phyloP scores from a whole-genome alignment of 2,329 filamentous ascomycete species.

The Macrophomina pseudophaseolina region DNA sequence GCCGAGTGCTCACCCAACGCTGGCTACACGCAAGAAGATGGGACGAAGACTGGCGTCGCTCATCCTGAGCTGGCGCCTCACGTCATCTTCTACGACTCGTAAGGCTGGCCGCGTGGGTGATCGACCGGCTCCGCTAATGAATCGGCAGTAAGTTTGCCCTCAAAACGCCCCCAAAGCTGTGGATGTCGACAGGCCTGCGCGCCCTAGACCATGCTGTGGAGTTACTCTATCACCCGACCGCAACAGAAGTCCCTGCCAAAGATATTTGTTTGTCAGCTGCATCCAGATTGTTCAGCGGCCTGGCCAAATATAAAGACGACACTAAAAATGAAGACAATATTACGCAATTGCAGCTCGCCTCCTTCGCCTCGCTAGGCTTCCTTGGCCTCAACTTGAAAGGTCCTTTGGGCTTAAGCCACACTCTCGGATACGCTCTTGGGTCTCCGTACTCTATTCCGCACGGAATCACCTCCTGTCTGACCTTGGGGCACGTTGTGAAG shows the following conservation, averaged over 20 bases:
- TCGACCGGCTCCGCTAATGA: not conserved
- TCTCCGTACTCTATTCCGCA: slow-evolving; percentile 62
- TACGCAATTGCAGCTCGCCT: slow-evolving; percentile 58
- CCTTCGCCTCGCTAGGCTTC: slow-evolving; percentile 58
- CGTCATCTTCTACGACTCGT: slow-evolving; percentile 58
- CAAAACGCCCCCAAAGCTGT: slow-evolving; percentile 57
- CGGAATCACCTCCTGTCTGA: slow-evolving; percentile 61
- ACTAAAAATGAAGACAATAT: slow-evolving; percentile 55
- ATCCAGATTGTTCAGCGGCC: slow-evolving; percentile 52
- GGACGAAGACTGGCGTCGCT: slow-evolving; percentile 56
- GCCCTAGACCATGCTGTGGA: slow-evolving; percentile 64
- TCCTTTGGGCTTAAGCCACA: slow-evolving; percentile 55
- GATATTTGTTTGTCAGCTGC: slow-evolving; percentile 53
- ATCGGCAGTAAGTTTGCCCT: slow-evolving; percentile 48
- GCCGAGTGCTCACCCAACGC: slow-evolving; percentile 61
- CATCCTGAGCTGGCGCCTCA: slow-evolving; percentile 51
- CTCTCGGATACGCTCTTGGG: slow-evolving; percentile 59
- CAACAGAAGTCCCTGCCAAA: slow-evolving; percentile 57
- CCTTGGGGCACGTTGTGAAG: slow-evolving; percentile 59
- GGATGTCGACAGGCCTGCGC: slow-evolving; percentile 58
- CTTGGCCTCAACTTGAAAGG: slow-evolving; percentile 57
- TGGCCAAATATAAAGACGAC: slow-evolving; percentile 54
- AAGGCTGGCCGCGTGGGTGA: not conserved
- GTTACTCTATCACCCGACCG: slow-evolving; percentile 57
- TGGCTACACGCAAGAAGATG: slow-evolving; percentile 56